These are phyloP conservation scores for Phaffia rhodozyma DNA, from an alignment of 1,284 basidiomycete genomes.

Conservation along the genomic window DNA sequence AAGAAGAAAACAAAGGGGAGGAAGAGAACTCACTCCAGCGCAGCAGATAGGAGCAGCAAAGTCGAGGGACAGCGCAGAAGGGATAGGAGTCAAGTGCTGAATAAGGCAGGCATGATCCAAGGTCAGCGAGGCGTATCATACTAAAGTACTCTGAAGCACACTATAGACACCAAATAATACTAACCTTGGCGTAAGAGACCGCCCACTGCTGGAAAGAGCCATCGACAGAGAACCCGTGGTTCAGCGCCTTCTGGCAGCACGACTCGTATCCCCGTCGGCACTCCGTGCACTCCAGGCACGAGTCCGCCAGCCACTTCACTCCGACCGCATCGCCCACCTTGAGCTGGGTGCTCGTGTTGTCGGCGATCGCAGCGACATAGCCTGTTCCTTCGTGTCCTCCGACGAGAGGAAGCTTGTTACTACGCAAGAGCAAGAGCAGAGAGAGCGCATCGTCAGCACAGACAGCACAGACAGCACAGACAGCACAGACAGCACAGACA, in stretches of 20 bases:
- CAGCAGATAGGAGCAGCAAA: slow-evolving; percentile 73
- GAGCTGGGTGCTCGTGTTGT: slow-evolving; percentile 47
- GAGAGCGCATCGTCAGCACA: slow-evolving; percentile 43
- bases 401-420: slow-evolving; percentile 55
- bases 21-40: slow-evolving; percentile 38
- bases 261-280: slow-evolving; percentile 59
- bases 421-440: slow-evolving; percentile 26
- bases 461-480: no score
- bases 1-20: neutral
- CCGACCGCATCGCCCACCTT: slow-evolving; percentile 68
- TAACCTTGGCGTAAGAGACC: slow-evolving; percentile 37
- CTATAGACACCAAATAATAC: no score
- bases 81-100: slow-evolving; percentile 63
- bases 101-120: slow-evolving; percentile 35
- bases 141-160: no score
- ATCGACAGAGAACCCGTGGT: slow-evolving; percentile 62
- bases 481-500: no score
- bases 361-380: slow-evolving; percentile 43
- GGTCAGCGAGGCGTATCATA: neutral
- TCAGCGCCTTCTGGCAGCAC: slow-evolving; percentile 50
- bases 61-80: slow-evolving; percentile 49
- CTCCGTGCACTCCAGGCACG: slow-evolving; percentile 58
- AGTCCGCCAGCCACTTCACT: slow-evolving; percentile 71
- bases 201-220: slow-evolving; percentile 76
- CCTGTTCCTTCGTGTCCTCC: slow-evolving; percentile 79